phyloP scores from a whole-genome alignment of 495 filamentous ascomycete genomes.

The Rostrohypoxylon terebratum region DNA sequence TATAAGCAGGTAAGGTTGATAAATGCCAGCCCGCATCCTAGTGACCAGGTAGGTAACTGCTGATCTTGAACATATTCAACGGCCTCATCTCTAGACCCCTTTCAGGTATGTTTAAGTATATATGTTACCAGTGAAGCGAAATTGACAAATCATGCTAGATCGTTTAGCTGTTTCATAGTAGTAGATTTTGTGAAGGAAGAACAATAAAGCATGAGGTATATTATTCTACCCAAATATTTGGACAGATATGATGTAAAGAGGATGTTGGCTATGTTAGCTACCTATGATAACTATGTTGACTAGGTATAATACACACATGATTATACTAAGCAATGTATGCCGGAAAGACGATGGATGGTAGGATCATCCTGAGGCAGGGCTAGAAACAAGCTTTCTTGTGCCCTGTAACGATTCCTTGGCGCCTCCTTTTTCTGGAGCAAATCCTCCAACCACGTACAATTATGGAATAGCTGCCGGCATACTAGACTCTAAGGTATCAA shows the following conservation, averaged over 20 bases:
- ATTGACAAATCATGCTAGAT: not conserved
- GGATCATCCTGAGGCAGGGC: not conserved
- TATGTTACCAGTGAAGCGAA: not conserved
- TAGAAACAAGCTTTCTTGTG: constrained; percentile 19
- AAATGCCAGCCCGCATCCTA: constrained; percentile 9
- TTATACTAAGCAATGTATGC: not conserved
- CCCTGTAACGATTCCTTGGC: constrained; percentile 1
- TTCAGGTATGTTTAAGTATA: not conserved
- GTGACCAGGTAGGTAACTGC: constrained; percentile 14
- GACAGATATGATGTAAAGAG: not conserved
- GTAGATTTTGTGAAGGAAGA: not conserved
- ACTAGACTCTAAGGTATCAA: not conserved
- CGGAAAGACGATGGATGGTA: not conserved
- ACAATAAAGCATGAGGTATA: not conserved
- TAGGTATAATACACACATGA: too few relatives aligned
- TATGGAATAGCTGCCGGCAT: not conserved
- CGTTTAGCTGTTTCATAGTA: not conserved
- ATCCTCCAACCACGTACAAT: not conserved
- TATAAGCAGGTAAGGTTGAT: constrained; percentile 9
- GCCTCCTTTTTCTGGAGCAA: constrained; percentile 3
- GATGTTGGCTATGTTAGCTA: not conserved
- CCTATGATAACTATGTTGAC: too few relatives aligned
- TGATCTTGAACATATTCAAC: constrained; percentile 9
- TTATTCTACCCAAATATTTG: not conserved
- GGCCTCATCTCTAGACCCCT: not conserved